Conservation (phyloP, 1,139 yeast species). For the Nakaseomyces uthaithaninus region DNA sequence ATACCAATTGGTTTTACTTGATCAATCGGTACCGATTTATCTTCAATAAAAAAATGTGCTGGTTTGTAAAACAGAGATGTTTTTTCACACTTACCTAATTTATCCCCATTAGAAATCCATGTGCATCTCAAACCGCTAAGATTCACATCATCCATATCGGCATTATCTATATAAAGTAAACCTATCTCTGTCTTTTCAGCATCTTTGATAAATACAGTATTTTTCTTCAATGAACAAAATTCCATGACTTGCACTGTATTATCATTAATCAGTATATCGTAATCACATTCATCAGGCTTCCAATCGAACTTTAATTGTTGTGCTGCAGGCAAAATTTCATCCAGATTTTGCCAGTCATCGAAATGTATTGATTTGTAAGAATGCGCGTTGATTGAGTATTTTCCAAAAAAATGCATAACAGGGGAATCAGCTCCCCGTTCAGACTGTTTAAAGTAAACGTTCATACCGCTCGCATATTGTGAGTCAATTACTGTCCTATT, state of each 20-base stretch:
- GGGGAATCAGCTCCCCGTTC: too few relatives aligned
- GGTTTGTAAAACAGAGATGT: slow-evolving; percentile 24
- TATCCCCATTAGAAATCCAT: slow-evolving; percentile 17
- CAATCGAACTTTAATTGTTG: slow-evolving; percentile 8
- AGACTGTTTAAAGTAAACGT: background rate
- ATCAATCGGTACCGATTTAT: slow-evolving; percentile 9
- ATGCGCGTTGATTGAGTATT: background rate
- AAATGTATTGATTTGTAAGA: background rate
- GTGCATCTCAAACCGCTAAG: slow-evolving; percentile 27
- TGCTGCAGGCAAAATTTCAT: slow-evolving; percentile 10
- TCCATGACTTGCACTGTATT: slow-evolving; percentile 16
- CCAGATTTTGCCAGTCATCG: slow-evolving; percentile 7
- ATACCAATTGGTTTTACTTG: slow-evolving; percentile 38
- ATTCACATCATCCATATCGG: slow-evolving; percentile 21
- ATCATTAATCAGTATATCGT: slow-evolving; percentile 18
- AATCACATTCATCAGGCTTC: slow-evolving; percentile 16
- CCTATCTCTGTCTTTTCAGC: slow-evolving; percentile 24
- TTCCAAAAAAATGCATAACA: background rate
- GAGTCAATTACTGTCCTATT: slow-evolving; percentile 1
- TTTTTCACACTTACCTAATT: slow-evolving; percentile 24
- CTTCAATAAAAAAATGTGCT: slow-evolving; percentile 13
- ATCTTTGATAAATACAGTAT: slow-evolving; percentile 6
- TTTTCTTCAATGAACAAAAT: slow-evolving; percentile 13
- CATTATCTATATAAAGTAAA: slow-evolving; percentile 22
- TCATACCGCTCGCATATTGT: background rate